A percentile compares a stretch with the other conserved stretches of the same genome.
Conservation (phyloP, 306 rosid species). For the Cucumis hystrix region DNA sequence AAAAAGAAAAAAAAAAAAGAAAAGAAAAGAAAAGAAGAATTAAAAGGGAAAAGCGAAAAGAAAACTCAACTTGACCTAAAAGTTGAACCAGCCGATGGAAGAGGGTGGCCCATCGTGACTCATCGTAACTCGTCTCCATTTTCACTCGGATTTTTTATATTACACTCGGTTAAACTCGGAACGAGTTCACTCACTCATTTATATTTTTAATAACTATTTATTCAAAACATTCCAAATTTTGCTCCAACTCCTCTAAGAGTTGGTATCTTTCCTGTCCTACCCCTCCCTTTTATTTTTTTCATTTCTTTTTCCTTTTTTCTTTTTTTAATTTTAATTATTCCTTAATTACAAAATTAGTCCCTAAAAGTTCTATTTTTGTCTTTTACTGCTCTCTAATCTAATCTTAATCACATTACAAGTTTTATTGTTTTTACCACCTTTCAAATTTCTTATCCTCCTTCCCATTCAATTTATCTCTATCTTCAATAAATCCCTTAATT, state of each 20-base stretch:
- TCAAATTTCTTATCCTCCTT: no score
- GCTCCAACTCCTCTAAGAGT: neutral
- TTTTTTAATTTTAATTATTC: neutral
- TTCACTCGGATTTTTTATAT: neutral
- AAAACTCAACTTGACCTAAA: constrained; percentile 39
- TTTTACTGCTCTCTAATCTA: no score
- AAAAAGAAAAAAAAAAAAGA: neutral
- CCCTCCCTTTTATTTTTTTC: neutral
- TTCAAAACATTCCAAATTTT: neutral
- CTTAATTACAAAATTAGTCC: neutral
- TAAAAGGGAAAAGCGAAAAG: constrained; percentile 5
- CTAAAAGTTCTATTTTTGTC: no score
- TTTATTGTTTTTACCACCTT: no score
- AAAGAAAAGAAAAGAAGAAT: neutral
- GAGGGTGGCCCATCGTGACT: constrained; percentile 30
- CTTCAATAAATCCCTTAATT: no score
- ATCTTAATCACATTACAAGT: no score
- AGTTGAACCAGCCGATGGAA: constrained; percentile 13
- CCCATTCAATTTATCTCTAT: no score
- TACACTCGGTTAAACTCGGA: neutral
- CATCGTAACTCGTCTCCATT: constrained; percentile 20
- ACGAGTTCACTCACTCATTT: neutral
- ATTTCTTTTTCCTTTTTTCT: neutral
- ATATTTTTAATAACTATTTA: neutral
- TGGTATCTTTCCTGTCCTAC: neutral